These are phyloP conservation scores for Letharia lupina DNA, from an alignment of 495 filamentous ascomycete species.

Conservation along the genomic window DNA sequence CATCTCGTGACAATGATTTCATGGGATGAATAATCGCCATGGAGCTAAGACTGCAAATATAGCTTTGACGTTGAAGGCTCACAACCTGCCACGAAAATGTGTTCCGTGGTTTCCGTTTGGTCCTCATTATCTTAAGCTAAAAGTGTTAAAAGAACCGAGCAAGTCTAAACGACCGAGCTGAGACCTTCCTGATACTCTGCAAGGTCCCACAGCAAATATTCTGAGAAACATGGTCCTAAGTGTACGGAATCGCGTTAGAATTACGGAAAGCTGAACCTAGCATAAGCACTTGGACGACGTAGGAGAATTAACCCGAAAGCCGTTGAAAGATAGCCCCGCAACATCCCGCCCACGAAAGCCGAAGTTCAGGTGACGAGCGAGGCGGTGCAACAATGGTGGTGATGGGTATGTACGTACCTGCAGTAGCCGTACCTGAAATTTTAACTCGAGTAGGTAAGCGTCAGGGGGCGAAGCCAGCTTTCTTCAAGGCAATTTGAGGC, in stretches of 20 bases:
- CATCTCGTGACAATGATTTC: background rate
- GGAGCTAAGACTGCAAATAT: background rate
- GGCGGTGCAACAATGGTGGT: background rate
- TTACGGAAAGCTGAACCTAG: background rate
- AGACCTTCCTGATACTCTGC: background rate
- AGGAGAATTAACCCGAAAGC: slow-evolving; percentile 5
- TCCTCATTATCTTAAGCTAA: background rate
- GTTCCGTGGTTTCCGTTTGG: background rate
- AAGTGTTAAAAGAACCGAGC: background rate
- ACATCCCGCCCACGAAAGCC: background rate
- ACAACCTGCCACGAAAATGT: background rate
- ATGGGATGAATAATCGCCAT: background rate
- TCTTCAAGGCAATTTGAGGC: background rate
- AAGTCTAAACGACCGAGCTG: background rate
- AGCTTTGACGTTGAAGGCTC: background rate
- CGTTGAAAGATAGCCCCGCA: background rate
- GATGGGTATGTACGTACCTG: background rate
- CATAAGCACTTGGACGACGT: slow-evolving; percentile 1
- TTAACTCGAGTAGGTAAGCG: background rate
- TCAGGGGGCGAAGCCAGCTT: background rate
- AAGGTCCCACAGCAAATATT: background rate
- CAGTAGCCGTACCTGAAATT: slow-evolving; percentile 1
- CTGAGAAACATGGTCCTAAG: slow-evolving; percentile 1
- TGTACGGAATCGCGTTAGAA: background rate
- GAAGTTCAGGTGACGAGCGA: background rate